These are phyloP conservation scores for Chlamydomonas reinhardtii DNA, from an alignment of 163 green algal species.

Conservation along the genomic window DNA sequence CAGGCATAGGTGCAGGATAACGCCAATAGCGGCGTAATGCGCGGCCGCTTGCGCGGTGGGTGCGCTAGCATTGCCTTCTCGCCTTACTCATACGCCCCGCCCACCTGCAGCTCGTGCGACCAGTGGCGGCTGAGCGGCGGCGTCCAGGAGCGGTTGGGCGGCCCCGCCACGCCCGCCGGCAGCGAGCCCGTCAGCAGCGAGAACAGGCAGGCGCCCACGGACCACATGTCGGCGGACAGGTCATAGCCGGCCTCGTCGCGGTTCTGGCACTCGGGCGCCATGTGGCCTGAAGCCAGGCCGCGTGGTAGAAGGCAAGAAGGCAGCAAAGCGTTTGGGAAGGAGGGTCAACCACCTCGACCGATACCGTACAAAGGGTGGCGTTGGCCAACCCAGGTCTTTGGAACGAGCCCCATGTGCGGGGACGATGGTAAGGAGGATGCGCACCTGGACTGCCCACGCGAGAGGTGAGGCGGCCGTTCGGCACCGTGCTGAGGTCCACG, in stretches of 20 bases:
- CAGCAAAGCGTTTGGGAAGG: too few species aligned
- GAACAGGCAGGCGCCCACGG: conserved; percentile 40
- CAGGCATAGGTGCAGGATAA: too few species aligned
- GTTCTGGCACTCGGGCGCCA: conserved; percentile 36
- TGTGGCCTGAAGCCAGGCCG: conserved; percentile 27
- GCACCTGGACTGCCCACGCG: conserved; percentile 39
- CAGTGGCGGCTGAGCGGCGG: conserved; percentile 18
- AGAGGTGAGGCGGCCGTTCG: conserved; percentile 8
- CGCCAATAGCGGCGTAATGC: too few species aligned
- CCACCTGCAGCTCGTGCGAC: conserved; percentile 1
- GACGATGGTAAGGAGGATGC: too few species aligned
- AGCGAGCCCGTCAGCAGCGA: conserved; percentile 32
- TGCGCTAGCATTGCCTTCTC: too few species aligned
- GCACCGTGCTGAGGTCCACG: conserved; percentile 22
- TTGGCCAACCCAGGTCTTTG: too few species aligned
- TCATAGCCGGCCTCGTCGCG: conserved; percentile 33
- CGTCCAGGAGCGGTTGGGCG: conserved; percentile 12
- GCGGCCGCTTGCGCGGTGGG: too few species aligned
- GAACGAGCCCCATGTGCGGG: too few species aligned
- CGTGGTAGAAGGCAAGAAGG: too few species aligned
- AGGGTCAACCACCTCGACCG: too few species aligned
- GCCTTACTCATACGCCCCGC: too few species aligned
- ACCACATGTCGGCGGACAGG: conserved; percentile 46
- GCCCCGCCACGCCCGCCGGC: conserved; percentile 32
- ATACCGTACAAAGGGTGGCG: too few species aligned